A percentile compares a stretch with the other conserved stretches of the same genome.
Conservation (phyloP, 805 yeast genomes). For the Ogataea degrootiae region DNA sequence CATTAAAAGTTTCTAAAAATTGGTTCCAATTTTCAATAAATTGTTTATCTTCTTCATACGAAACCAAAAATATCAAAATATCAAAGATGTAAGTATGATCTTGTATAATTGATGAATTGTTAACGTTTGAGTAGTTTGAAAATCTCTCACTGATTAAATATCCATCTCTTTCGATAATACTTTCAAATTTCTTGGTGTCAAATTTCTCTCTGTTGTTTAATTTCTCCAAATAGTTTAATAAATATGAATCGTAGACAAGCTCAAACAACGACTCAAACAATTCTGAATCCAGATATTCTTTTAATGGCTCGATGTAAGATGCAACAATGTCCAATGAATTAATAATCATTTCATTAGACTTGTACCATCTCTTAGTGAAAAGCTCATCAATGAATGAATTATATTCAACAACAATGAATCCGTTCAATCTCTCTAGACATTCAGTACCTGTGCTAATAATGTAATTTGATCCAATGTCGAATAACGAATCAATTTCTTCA, state of each 20-base stretch:
- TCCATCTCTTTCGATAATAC: conserved; percentile 57
- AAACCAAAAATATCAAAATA: conserved; percentile 52
- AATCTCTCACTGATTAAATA: conserved; percentile 51
- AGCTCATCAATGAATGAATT: conserved; percentile 19
- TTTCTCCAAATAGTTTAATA: conserved; percentile 30
- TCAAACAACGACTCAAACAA: conserved; percentile 28
- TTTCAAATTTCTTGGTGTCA: conserved; percentile 31
- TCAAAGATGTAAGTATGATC: conserved; percentile 56
- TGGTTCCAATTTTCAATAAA: conserved; percentile 38
- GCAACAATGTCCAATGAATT: conserved; percentile 24
- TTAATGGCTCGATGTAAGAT: conserved; percentile 25
- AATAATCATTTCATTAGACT: conserved; percentile 21
- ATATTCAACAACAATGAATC: conserved; percentile 22
- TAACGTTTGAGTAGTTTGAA: conserved; percentile 22
- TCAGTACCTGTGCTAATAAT: conserved; percentile 22
- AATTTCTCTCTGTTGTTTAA: conserved; percentile 20
- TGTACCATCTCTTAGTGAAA: conserved; percentile 28
- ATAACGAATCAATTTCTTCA: conserved; percentile 16
- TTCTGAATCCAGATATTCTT: conserved; percentile 26
- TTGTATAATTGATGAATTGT: conserved; percentile 33
- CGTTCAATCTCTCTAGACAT: conserved; percentile 24
- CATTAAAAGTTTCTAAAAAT: conserved; percentile 63
- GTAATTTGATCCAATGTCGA: conserved; percentile 16
- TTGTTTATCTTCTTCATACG: conserved; percentile 40
- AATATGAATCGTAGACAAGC: conserved; percentile 34